Base-by-base conservation (phyloP, 768 basidiomycete species). In the Lactarius sp. region DNA sequence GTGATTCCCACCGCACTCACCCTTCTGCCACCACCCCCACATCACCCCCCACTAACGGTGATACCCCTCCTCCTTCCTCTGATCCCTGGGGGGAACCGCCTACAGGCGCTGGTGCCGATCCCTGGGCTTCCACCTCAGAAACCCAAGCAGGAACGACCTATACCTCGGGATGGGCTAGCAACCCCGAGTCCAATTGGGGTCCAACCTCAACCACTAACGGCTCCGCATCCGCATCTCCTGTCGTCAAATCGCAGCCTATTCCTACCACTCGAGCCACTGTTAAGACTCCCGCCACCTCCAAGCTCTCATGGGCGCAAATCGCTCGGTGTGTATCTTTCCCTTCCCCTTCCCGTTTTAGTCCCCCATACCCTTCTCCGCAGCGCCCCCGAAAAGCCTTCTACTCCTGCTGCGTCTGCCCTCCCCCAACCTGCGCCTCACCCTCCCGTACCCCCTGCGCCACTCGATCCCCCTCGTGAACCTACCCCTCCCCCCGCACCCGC, bases 231-330 rank as follows among this genome's bases (percentile, higher is more conserved):
- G 46, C 71, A 12, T 66, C 70, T 41, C 67, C 77, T 27, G 68
- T 77, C 3, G 74, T 78, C 52, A 75, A 75, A 33, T 72, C 74
- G 6, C 69, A 64, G 55, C 60, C 65, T 4, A 68, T 66, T 22
- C 61, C 67, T 31, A 18, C 69, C 13, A 34, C 70, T 16, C 73
- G 71, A 64, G 60, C 68, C n/a, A n/a, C 18, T 14, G 61, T 75
- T 14, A 88, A 85, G 75, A 78, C 82, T 12, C 87, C 89, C 49
- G 84, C 87, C 34, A 87, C 83, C 13, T 85, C 88, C 8, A 90
- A 91, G 77, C 74, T 89, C 64, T 92, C 91, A 41, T 93, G 90
- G 90, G 91, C 91, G 8, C 88, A 93, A 70, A 80, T 93, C 71
- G 90, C 91, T 66, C 80, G 86, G 90, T 88, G 70, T 7, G 81